Conservation (phyloP, 345 rosid genomes). For the Citrus australasica region DNA sequence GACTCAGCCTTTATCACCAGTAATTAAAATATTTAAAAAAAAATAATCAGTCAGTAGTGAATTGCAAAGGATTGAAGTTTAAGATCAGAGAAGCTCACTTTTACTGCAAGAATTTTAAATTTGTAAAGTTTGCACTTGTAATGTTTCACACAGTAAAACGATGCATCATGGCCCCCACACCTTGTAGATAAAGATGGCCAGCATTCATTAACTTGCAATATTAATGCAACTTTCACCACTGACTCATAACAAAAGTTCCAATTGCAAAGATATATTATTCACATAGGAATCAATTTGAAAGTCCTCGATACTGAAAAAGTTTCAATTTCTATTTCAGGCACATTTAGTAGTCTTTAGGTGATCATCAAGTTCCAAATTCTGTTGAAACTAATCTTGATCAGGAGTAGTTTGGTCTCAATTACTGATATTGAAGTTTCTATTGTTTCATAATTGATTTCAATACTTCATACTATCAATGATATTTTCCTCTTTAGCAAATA, state of each 20-base stretch:
- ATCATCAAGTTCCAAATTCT: neutral
- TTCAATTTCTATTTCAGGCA: neutral
- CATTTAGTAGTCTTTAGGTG: neutral
- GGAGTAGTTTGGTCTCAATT: neutral
- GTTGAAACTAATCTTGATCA: neutral
- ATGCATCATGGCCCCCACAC: neutral
- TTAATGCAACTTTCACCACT: neutral
- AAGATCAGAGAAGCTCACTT: conserved; percentile 11
- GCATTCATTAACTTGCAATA: neutral
- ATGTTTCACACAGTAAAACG: neutral
- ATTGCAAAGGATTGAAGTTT: neutral
- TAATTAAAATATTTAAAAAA: neutral
- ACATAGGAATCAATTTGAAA: neutral
- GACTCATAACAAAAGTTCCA: neutral
- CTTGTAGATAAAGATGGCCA: neutral
- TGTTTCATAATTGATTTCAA: neutral
- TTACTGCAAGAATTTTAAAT: neutral
- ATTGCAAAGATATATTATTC: neutral
- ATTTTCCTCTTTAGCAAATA: neutral
- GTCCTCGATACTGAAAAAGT: neutral
- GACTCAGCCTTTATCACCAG: conserved; percentile 71
- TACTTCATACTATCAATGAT: neutral
- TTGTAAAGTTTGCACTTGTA: conserved; percentile 5
- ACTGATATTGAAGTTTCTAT: neutral
- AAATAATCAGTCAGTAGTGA: neutral